These are phyloP conservation scores for Daldinia caldariorum DNA, from an alignment of 495 filamentous ascomycete genomes.

Conservation along the genomic window DNA sequence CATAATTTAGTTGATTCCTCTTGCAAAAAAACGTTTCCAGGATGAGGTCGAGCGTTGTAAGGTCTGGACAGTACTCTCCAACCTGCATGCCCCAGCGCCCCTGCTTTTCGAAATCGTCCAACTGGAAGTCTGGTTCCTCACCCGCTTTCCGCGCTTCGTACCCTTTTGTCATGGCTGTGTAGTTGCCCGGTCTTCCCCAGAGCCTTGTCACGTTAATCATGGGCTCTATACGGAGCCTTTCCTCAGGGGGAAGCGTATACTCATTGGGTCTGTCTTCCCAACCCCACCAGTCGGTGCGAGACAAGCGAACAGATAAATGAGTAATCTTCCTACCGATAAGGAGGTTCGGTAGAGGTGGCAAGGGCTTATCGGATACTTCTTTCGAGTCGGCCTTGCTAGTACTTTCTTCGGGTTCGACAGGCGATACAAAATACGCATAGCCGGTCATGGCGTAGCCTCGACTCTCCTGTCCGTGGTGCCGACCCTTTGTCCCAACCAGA, in stretches of 20 bases:
- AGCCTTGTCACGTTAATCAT: constrained; percentile 44
- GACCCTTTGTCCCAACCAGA: constrained; percentile 37
- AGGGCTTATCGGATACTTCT: not conserved
- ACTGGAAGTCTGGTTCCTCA: constrained; percentile 38
- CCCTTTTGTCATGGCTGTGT: constrained; percentile 39
- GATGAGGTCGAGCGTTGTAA: constrained; percentile 39
- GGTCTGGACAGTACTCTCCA: constrained; percentile 43
- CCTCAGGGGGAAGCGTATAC: constrained; percentile 4
- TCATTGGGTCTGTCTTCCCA: constrained; percentile 29
- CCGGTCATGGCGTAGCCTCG: constrained; percentile 28
- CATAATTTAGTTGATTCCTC: constrained; percentile 41
- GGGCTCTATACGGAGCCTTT: constrained; percentile 42
- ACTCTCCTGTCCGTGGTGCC: constrained; percentile 36
- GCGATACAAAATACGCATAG: constrained; percentile 30
- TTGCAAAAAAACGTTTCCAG: constrained; percentile 43
- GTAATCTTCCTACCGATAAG: constrained; percentile 43
- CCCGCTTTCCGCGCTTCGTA: constrained; percentile 42
- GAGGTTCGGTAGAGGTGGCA: constrained; percentile 18
- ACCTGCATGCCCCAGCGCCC: constrained; percentile 45
- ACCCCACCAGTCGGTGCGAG: constrained; percentile 46
- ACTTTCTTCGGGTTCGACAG: not conserved
- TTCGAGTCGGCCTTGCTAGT: not conserved
- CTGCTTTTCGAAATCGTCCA: constrained; percentile 43
- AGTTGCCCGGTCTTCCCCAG: constrained; percentile 2
- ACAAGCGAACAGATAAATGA: constrained; percentile 44